Conservation (phyloP, 805 yeast species). For the Sporopachydermia lactativora region DNA sequence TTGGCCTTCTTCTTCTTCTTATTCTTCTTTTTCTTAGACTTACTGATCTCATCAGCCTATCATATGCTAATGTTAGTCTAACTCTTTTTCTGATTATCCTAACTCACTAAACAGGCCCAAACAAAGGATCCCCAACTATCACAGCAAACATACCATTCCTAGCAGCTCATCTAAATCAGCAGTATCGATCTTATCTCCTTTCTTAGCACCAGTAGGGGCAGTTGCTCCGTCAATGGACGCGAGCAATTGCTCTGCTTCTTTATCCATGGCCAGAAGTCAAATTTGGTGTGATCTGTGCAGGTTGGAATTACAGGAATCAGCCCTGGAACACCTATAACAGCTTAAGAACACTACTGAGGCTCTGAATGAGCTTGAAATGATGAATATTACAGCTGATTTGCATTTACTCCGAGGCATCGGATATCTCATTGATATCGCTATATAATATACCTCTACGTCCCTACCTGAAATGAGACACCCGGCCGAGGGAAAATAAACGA, state of each 20-base stretch:
- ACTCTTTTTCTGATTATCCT: not conserved
- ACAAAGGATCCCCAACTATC: slow-evolving; percentile 35
- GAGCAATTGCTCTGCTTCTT: slow-evolving; percentile 18
- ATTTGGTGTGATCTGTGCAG: too few species aligned
- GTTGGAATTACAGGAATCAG: too few species aligned
- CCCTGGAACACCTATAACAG: too few species aligned
- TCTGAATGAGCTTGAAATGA: too few species aligned
- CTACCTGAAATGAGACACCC: too few species aligned
- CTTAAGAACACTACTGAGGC: too few species aligned
- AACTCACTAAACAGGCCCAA: slow-evolving; percentile 3
- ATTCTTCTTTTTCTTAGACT: slow-evolving; percentile 37
- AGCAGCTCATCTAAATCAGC: not conserved
- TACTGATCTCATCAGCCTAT: slow-evolving; percentile 50
- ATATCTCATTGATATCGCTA: too few species aligned
- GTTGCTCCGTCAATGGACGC: not conserved
- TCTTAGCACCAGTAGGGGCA: not conserved
- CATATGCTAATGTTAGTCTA: slow-evolving; percentile 1
- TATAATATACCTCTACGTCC: too few species aligned
- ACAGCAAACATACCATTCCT: slow-evolving; percentile 5
- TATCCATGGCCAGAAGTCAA: slow-evolving; percentile 17
- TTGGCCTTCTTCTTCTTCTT: slow-evolving; percentile 31
- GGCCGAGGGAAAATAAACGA: too few species aligned
- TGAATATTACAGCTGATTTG: too few species aligned
- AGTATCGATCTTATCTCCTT: not conserved
- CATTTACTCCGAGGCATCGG: too few species aligned